Percentiles rank a stretch among this genome's conserved stretches.
These are phyloP conservation scores for Calendula officinalis DNA, from an alignment of 129 eudicot genomes.

Conservation along the genomic window DNA sequence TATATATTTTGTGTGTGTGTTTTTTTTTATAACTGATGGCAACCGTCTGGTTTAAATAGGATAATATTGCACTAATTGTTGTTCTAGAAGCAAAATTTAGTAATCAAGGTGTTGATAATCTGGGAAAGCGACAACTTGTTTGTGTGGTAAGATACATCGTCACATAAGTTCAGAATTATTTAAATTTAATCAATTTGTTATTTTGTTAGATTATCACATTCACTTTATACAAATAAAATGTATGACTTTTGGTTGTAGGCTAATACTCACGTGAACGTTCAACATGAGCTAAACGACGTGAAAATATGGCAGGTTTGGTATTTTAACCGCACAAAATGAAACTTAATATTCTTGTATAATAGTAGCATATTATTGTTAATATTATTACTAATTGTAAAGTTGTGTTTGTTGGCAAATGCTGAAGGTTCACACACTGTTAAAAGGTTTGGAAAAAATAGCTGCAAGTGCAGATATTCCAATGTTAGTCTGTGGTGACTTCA, in stretches of 20 bases:
- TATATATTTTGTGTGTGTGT: no score
- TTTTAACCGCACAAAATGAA: background rate
- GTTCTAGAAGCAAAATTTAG: conserved; percentile 93
- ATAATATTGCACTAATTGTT: conserved; percentile 83
- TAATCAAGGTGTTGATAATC: conserved; percentile 78
- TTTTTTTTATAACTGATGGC: conserved; percentile 7
- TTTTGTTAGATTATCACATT: background rate
- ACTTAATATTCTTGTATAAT: background rate
- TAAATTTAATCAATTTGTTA: background rate
- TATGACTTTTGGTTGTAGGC: conserved; percentile 57
- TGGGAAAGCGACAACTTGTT: conserved; percentile 94
- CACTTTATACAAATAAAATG: background rate
- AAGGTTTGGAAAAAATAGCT: conserved; percentile 57
- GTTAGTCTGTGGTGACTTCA: conserved; percentile 56
- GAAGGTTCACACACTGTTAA: conserved; percentile 54
- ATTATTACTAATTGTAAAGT: conserved; percentile 2
- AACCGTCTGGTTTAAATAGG: conserved; percentile 43
- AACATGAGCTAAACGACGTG: conserved; percentile 90
- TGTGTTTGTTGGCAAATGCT: conserved; percentile 11
- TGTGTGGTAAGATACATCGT: conserved; percentile 75
- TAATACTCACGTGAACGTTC: conserved; percentile 90
- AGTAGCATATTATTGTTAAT: background rate
- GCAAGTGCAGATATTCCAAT: conserved; percentile 55
- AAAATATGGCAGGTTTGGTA: conserved; percentile 88
- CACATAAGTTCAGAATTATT: background rate